Percentiles rank a stretch among this genome's conserved stretches.
phyloP scores from a whole-genome alignment of 768 basidiomycete species.

The Lentinula lateritia region DNA sequence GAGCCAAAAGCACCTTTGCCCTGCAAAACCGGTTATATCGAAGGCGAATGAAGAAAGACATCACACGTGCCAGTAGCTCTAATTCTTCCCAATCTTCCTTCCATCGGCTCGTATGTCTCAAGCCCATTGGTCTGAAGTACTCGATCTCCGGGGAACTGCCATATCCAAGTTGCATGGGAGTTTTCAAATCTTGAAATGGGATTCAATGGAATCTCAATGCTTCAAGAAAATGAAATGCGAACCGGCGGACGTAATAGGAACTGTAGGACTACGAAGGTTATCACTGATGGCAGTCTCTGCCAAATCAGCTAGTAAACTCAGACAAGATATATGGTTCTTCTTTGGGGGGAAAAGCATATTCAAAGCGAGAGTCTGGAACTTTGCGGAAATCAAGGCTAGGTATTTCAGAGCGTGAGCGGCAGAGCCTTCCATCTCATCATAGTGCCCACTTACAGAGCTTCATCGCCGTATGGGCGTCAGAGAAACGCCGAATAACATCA shows the following conservation, averaged over 20 bases:
- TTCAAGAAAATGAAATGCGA: not conserved
- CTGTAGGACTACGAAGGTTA: not conserved
- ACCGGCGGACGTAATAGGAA: constrained; percentile 2
- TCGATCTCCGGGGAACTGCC: constrained; percentile 57
- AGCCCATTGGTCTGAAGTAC: constrained; percentile 43
- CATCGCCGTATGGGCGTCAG: constrained; percentile 53
- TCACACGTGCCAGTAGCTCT: constrained; percentile 60
- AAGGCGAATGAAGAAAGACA: not conserved
- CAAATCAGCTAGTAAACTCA: not conserved
- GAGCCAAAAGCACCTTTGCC: constrained; percentile 90
- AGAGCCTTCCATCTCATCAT: not conserved
- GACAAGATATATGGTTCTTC: constrained; percentile 42
- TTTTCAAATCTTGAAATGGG: constrained; percentile 32
- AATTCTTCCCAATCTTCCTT: constrained; percentile 94
- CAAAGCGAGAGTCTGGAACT: constrained; percentile 44
- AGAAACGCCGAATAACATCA: constrained; percentile 53
- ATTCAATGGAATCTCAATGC: not conserved
- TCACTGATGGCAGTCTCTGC: not conserved
- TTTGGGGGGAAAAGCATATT: constrained; percentile 59
- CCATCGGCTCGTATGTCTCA: constrained; percentile 63
- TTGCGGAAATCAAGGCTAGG: constrained; percentile 48
- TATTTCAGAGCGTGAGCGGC: not conserved
- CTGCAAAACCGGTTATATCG: constrained; percentile 28
- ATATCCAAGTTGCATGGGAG: constrained; percentile 37
- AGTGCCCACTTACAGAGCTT: constrained; percentile 38